Evolutionary conservation across 129 eudicot genomes (phyloP).

Genomic region (Apium graveolens): DNA sequence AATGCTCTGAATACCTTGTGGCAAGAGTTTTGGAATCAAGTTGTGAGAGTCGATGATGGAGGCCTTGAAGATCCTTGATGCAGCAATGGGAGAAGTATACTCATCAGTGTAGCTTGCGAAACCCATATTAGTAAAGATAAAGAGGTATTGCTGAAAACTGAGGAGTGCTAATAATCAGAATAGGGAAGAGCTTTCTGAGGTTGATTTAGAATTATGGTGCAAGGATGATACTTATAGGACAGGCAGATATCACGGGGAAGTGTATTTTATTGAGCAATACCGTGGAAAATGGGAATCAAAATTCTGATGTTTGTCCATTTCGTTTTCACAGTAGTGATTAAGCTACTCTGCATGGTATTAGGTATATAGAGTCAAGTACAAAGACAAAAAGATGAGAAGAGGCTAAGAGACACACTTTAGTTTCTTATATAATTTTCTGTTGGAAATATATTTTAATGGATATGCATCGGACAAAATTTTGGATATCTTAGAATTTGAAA

Average conservation of each 20-base stretch:
- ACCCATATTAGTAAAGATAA: no score
- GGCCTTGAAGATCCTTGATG: neutral
- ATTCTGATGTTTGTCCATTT: conserved; percentile 1
- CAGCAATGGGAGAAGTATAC: neutral
- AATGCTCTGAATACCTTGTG: neutral
- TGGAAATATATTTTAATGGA: neutral
- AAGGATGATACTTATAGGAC: neutral
- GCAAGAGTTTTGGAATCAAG: neutral
- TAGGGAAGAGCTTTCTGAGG: neutral
- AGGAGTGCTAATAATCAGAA: neutral
- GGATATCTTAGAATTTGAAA: no score
- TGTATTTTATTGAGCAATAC: neutral
- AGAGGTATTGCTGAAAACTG: neutral
- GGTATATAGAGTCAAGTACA: neutral
- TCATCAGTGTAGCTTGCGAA: neutral
- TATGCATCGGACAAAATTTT: neutral
- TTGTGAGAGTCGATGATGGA: neutral
- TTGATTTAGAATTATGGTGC: neutral
- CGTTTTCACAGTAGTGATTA: neutral
- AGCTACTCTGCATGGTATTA: neutral
- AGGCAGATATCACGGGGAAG: no score
- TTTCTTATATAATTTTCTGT: neutral
- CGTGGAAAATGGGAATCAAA: neutral
- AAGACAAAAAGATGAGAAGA: neutral
- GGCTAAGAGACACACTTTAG: neutral